A percentile compares a stretch with the other conserved stretches of the same genome.
Conservation (phyloP, 352 stramenopile genomes). For the Peronospora tabacina region DNA sequence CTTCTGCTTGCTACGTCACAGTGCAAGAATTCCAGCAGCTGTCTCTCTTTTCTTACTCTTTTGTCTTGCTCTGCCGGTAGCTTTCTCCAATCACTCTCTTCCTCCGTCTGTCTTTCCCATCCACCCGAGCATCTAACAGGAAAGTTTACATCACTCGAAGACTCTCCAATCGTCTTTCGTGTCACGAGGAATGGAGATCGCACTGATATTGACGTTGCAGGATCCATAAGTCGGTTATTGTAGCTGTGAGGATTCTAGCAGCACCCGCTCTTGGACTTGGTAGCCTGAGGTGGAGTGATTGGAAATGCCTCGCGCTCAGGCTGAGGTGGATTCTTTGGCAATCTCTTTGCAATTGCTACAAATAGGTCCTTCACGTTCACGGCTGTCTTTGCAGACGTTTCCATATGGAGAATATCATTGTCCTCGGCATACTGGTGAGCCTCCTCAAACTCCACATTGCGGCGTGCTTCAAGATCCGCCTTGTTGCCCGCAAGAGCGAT, state of each 20-base stretch:
- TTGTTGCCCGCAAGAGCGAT: conserved; percentile 98
- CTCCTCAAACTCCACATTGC: conserved; percentile 95
- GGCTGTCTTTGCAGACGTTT: conserved; percentile 98
- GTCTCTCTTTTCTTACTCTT: conserved; percentile 17
- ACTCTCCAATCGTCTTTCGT: conserved; percentile 9
- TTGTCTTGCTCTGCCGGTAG: conserved; percentile 13
- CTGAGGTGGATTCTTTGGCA: conserved; percentile 79
- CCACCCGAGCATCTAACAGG: conserved; percentile 11
- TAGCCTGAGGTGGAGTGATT: conserved; percentile 67
- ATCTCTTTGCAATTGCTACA: conserved; percentile 90
- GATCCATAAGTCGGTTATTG: conserved; percentile 26
- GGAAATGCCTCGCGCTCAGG: conserved; percentile 78
- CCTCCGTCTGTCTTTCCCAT: conserved; percentile 5
- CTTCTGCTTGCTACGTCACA: conserved; percentile 6
- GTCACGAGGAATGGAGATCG: conserved; percentile 19
- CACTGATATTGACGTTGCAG: conserved; percentile 26
- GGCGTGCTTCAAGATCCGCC: conserved; percentile 93
- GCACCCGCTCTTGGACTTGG: conserved; percentile 72
- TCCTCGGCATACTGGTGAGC: conserved; percentile 97
- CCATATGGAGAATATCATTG: conserved; percentile 98
- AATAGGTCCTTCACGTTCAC: conserved; percentile 99
- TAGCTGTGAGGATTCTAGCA: conserved; percentile 48
- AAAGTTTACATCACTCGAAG: conserved; percentile 10
- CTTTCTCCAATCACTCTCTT: conserved; percentile 9
- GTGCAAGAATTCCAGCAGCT: conserved; percentile 5